Evolutionary conservation across 2,329 filamentous ascomycete genomes (phyloP), one percentile per base, ranked within the genome.

Genomic region (Monilinia fructicola): DNA sequence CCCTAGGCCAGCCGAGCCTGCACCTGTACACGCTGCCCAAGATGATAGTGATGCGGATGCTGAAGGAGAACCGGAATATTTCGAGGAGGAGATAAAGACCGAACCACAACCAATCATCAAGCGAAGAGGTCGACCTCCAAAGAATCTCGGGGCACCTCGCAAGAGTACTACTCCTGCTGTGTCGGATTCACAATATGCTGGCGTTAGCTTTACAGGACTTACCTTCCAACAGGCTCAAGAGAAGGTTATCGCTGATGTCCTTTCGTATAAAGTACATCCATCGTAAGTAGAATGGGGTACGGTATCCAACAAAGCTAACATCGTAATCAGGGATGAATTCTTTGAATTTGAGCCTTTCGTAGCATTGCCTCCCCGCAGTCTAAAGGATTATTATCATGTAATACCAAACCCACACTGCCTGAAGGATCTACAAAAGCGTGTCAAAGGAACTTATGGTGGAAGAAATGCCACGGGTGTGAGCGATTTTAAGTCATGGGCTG

Each of bases 211-310:
- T 77, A 85, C 87, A 66, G 90, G 89, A 6, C 85, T 93, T 60
- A 88, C 77, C 12, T 94, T 96, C 75, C 91, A 96, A 75, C 84
- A 93, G 74, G 93, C 92, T 0, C 92, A 97, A 75, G 91, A 96
- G 72, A 92, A 92, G 80, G 87, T 97, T 66, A 81, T 96, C 4
- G 86, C 89, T 65, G 91, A 94, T 72, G 78, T 94, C 69, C 83
- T 94, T 16, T 76, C 79, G 9, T 84, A 90, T 56, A 86, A 83
- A 70, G 83, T 86, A 58, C 88, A 92, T 68, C 85, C 87, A 68
- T 82, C 85, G 87, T 90, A 80, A 72, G 84, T 77, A 40, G 28
- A 28, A 28, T 6, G 12, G 21, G 14, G n/a, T 42, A n/a, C 9
- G 21, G n/a, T 12, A 40, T 54, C 52, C 35, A 56, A 44, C 50